These are phyloP conservation scores for Lasiodiplodia theobromae DNA, from an alignment of 2,329 filamentous ascomycete species.

Conservation along the genomic window DNA sequence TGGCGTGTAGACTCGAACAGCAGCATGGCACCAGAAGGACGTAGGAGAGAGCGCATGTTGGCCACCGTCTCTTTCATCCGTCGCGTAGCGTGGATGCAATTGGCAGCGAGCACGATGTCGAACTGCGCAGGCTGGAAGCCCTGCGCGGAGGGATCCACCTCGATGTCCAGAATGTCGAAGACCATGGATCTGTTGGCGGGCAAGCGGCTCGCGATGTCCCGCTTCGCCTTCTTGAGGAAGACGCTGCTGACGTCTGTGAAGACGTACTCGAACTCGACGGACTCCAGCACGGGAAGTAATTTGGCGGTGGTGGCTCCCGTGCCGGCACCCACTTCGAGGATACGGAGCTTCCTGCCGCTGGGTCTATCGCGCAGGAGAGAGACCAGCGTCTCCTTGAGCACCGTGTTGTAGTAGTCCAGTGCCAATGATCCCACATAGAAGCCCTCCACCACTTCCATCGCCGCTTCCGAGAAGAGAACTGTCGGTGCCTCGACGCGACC, in stretches of 20 bases:
- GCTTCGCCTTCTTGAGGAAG: neutral
- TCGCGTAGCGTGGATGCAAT: neutral
- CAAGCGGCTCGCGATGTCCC: neutral
- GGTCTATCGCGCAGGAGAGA: neutral
- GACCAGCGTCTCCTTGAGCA: neutral
- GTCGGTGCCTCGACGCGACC: neutral
- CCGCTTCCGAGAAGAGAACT: neutral
- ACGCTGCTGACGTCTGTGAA: neutral
- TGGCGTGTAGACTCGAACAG: neutral
- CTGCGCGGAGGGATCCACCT: constrained; percentile 30
- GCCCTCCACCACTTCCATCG: neutral
- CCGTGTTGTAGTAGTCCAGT: constrained; percentile 1
- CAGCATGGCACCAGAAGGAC: neutral
- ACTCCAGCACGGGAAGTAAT: neutral
- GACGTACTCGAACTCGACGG: neutral
- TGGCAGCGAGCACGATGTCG: constrained; percentile 33
- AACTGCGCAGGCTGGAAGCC: constrained; percentile 31
- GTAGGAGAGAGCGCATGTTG: neutral
- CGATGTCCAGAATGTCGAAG: constrained; percentile 33
- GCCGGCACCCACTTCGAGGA: neutral
- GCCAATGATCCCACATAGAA: neutral
- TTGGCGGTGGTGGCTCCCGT: neutral
- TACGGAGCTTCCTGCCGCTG: neutral
- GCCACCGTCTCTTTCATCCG: neutral
- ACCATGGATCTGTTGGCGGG: constrained; percentile 19